phyloP scores from a whole-genome alignment of 441 rosid species.

The Euphorbia celastroides region DNA sequence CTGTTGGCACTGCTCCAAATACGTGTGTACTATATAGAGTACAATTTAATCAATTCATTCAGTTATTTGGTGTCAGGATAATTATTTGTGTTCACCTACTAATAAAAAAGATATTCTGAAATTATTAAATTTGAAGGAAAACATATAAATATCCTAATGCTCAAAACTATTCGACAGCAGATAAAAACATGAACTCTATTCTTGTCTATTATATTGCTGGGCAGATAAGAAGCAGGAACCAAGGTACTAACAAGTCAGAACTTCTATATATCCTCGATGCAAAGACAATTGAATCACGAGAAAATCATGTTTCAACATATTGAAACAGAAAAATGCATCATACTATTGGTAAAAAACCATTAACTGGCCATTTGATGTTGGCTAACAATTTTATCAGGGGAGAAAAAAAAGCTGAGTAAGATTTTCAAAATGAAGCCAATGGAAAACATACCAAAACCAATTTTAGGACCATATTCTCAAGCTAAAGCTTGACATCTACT shows the following conservation, averaged over 20 bases:
- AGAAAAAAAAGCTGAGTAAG: neutral
- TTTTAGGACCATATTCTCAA: conserved; percentile 1
- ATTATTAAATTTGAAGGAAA: neutral
- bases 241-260: neutral
- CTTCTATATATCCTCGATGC: neutral
- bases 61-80: neutral
- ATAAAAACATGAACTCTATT: neutral
- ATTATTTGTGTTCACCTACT: neutral
- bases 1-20: neutral
- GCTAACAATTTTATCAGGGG: neutral
- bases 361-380: neutral
- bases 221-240: neutral
- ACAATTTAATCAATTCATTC: neutral
- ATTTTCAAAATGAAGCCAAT: conserved; percentile 1
- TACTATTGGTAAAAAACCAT: neutral
- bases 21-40: neutral
- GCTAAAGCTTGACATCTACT: conserved; percentile 10
- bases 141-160: neutral
- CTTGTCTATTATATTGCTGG: neutral
- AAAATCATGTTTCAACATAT: neutral
- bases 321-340: neutral
- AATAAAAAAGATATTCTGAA: neutral
- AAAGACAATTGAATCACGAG: neutral
- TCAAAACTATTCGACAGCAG: neutral
- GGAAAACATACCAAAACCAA: neutral